Conservation (phyloP, 2,329 filamentous ascomycete species). For the Colletotrichum lindemuthianum region DNA sequence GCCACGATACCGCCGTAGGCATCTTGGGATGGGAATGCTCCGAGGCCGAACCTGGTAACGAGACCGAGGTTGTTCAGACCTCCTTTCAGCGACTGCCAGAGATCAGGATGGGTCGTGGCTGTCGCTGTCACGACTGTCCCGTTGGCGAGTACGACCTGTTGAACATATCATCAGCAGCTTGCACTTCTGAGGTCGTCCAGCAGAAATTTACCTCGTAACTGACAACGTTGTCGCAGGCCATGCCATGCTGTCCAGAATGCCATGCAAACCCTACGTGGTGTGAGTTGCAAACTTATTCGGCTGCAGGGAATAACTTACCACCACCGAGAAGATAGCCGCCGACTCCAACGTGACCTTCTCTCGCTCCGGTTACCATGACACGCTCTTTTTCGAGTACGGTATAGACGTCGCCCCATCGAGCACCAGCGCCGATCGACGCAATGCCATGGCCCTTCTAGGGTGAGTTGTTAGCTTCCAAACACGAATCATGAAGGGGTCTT, state of each 20-base stretch:
- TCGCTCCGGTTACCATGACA: constrained; percentile 38
- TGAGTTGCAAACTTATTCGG: neutral
- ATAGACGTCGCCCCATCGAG: constrained; percentile 7
- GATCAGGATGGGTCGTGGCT: constrained; percentile 45
- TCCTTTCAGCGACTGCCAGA: constrained; percentile 56
- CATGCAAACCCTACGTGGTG: constrained; percentile 36
- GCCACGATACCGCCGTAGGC: constrained; percentile 22
- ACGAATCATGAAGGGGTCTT: too few species aligned
- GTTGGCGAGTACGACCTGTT: constrained; percentile 52
- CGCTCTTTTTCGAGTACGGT: constrained; percentile 35
- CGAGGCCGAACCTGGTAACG: constrained; percentile 45
- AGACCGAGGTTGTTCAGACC: constrained; percentile 57
- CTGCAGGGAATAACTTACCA: neutral
- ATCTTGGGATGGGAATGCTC: constrained; percentile 37
- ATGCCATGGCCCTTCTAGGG: neutral
- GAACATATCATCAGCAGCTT: neutral
- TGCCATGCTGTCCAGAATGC: constrained; percentile 32
- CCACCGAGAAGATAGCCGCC: constrained; percentile 45
- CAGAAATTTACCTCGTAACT: constrained; percentile 1
- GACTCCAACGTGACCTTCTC: constrained; percentile 40
- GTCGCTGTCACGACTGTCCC: constrained; percentile 52
- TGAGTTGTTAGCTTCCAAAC: neutral
- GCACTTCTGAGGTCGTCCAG: neutral
- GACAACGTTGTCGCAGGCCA: constrained; percentile 53
- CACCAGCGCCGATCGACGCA: constrained; percentile 10